Evolutionary conservation across 1,284 basidiomycete genomes (phyloP), one percentile per base, ranked within the genome.

Genomic region (Pholiota adiposa): DNA sequence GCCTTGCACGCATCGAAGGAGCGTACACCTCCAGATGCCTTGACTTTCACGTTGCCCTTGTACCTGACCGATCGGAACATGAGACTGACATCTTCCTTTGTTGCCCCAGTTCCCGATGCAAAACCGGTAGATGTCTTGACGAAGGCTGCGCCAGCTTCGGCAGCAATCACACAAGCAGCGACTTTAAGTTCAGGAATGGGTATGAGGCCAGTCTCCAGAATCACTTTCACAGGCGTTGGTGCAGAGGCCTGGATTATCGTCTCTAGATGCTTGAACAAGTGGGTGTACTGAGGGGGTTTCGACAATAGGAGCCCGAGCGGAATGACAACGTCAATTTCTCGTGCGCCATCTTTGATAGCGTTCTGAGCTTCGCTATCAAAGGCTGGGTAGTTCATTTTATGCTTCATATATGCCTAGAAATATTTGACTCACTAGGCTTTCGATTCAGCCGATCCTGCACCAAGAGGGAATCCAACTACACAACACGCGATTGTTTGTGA

Each of bases 61-160:
- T 79, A 79, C 43, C 66, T 66, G 16, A 81, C 78, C 0, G 74
- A 70, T 54, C 66, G 73, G 56, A 71, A 75, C 77, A 82, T 80
- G 51, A 81, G 61, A 9, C 62, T 63, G 0, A 82, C 80, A 64
- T 82, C 80, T 29, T 73, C 72, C 41, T 67, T 69, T 4, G 75
- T 76, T 2, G 81, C 81, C 1, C 70, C 70, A 0, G 71, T 74
- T 18, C 81, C 80, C 5, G 77, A 74, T 4, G 69, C 72, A 59
- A 82, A 83, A 0, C 81, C 81, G 0, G 81, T 83, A 53, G 75
- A 80, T 0, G 81, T 83, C 66, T 82, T 82, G 18, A 83, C 80
- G 54, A 80, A 82, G 0, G 72, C 68, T 1, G 80, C 81, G 9
- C 80, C 80, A 0, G 80, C 80, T 63, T 80, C 79, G 3, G 79